Evolutionary conservation across 2,329 filamentous ascomycete genomes (phyloP), one percentile per base, ranked within the genome.

Genomic region (Alternaria tenuissima): DNA sequence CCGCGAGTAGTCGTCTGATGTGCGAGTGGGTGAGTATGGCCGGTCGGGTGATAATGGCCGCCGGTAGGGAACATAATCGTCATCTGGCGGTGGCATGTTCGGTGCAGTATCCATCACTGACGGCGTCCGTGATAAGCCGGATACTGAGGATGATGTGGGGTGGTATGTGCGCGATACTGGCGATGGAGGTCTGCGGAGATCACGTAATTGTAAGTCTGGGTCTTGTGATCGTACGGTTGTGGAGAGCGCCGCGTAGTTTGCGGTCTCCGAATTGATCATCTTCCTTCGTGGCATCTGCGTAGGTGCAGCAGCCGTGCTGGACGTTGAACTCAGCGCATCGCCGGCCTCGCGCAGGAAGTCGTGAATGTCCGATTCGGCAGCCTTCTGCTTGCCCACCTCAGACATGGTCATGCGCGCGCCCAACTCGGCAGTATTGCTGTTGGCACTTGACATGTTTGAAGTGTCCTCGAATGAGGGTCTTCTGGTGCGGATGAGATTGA

Each of bases 1-100:
- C 52, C 91, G 86, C 28, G 85, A 79, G 78, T 91, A 92, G 62
- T 94, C 91, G 32, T 82, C 81, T 3, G 83, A 83, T 22, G 75
- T 81, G 59, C 75, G 68, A 16, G 84, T 83, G 12, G 87, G 86
- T 8, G 86, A 85, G 78, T 85, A 87, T 1, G 87, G 83, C 54
- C 78, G 80, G 36, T 83, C 83, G 65, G 86, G 90, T 16, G 85
- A 83, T 9, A 84, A 75, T 5, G 76, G 60, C 20, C 75, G 61
- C 11, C 73, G 73, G 70, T 91, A 92, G 5, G 88, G 85, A 2
- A 86, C 83, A 65, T 91, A 89, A 74, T 91, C 88, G 62, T 83
- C 81, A 3, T 85, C 85, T 4, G 86, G 85, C 52, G 90, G 89
- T 2, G 80, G 81, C 56, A 85, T 82, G 44, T 78, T 78, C 5